Conservation (phyloP, 495 filamentous ascomycete species). For the Neurospora tetrasperma region DNA sequence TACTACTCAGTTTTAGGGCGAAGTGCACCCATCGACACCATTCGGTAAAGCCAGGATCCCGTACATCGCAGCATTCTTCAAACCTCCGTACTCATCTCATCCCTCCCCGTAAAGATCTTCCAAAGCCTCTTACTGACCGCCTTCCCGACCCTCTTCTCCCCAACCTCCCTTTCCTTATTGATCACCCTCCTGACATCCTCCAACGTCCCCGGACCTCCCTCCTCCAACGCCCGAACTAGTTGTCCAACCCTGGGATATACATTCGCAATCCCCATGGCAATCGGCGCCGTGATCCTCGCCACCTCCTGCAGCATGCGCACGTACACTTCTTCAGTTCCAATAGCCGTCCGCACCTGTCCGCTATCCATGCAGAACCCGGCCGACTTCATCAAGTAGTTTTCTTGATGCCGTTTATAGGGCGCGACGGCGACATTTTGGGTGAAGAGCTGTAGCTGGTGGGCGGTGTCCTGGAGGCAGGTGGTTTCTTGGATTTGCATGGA, state of each 20-base stretch:
- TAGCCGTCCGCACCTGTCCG: slow-evolving; percentile 69
- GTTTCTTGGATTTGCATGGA: slow-evolving; percentile 64
- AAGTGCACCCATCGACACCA: no score
- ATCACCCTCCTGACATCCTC: slow-evolving; percentile 56
- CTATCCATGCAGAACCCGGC: slow-evolving; percentile 75
- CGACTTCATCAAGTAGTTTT: slow-evolving; percentile 27
- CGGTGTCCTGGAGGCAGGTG: slow-evolving; percentile 48
- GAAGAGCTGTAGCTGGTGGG: slow-evolving; percentile 68
- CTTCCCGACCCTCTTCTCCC: slow-evolving; percentile 54
- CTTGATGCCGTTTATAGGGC: slow-evolving; percentile 49
- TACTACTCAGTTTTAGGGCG: no score
- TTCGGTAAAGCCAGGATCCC: no score
- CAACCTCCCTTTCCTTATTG: slow-evolving; percentile 56
- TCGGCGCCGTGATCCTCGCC: slow-evolving; percentile 56
- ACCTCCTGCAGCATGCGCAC: slow-evolving; percentile 73
- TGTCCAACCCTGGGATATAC: slow-evolving; percentile 49
- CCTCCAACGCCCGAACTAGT: slow-evolving; percentile 49
- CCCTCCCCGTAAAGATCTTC: slow-evolving; percentile 62
- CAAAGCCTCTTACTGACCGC: slow-evolving; percentile 62
- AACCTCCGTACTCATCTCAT: slow-evolving; percentile 58
- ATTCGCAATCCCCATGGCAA: slow-evolving; percentile 59
- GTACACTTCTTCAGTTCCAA: slow-evolving; percentile 58
- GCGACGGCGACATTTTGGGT: slow-evolving; percentile 73
- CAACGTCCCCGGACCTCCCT: slow-evolving; percentile 47
- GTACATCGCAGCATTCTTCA: no score